phyloP scores from a whole-genome alignment of 352 stramenopile genomes.

The Plasmopara muralis region DNA sequence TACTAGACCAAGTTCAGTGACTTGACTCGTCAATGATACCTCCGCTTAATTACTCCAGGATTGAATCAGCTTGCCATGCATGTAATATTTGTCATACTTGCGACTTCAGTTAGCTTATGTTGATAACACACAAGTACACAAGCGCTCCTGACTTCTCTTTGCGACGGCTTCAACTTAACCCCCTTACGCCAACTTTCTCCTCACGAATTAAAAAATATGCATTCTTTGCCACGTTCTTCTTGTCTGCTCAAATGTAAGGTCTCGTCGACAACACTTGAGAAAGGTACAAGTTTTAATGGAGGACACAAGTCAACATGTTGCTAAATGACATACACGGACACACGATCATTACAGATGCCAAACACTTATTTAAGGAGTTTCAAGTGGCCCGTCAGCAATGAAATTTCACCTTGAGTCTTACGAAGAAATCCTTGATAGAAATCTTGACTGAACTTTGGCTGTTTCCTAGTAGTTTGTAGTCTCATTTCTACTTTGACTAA shows the following conservation, averaged over 20 bases:
- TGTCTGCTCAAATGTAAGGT: not conserved
- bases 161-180: not conserved
- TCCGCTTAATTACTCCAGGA: conserved; percentile 1
- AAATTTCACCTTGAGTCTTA: conserved; percentile 3
- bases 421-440: not conserved
- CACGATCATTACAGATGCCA: not conserved
- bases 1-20: conserved; percentile 1
- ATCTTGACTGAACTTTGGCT: not conserved
- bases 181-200: too few relatives aligned
- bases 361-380: conserved; percentile 11
- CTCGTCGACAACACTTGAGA: not conserved
- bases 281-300: conserved; percentile 1
- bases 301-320: conserved; percentile 1
- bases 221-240: not conserved
- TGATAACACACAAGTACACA: not conserved
- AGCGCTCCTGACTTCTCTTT: not conserved
- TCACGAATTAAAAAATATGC: not conserved
- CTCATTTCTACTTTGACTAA: not conserved
- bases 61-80: conserved; percentile 6
- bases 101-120: conserved; percentile 2
- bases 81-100: not conserved
- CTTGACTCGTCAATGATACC: not conserved
- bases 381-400: conserved; percentile 1
- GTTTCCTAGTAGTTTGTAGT: not conserved
- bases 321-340: conserved; percentile 2